Base-by-base conservation (phyloP, 1,284 basidiomycete genomes). In the Rhodotorula mucilaginosa region DNA sequence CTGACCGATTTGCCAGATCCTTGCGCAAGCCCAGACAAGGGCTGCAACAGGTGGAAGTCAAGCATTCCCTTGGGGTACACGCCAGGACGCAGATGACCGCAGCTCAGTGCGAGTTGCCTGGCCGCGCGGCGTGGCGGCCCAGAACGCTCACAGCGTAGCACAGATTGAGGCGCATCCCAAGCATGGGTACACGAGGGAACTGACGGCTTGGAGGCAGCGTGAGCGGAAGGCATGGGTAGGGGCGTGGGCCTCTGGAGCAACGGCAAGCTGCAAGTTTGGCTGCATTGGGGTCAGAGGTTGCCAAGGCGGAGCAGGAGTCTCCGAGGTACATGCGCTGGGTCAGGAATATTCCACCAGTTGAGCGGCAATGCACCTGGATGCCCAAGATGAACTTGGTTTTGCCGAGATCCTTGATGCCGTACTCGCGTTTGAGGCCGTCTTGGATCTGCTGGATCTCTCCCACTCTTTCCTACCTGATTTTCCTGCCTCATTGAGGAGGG, bases 331-430 rank as follows among this genome's bases (percentile, higher is more conserved):
- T 79, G 0, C 67, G 61, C 51, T 82, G 82, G 1, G 69, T 26
- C 15, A 83, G 69, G 26, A 74, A 67, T 26, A 83, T 75, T 5
- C 79, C 81, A 8, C 79, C 68, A 5, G 60, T 49, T 19, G 76
- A 63, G 63, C 83, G 77, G 3, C 80, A 76, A 8, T 61, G 67
- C 67, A 84, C 75, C 65, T 81, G 74, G 56, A 83, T 78, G 5
- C 82, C 81, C 51, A 84, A 76, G 26, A 83, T 69, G 75, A 77
- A 81, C 16, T 70, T 71, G 34, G 80, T 76, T 1, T 71, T 58
- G 0, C 83, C 83, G 0, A 82, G 73, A 67, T 81, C 79, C 3
- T 75, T 80, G 31, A 83, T 75, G 13, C 76, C 71, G 75, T 79
- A 82, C 56, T 74, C 71, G 15, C 48, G 19, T 6, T 74, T 71